Evolutionary conservation across 371 early-diverging fungal species (phyloP), one percentile per base, ranked within the genome.

Genomic region (Encephalitozoon hellem): DNA sequence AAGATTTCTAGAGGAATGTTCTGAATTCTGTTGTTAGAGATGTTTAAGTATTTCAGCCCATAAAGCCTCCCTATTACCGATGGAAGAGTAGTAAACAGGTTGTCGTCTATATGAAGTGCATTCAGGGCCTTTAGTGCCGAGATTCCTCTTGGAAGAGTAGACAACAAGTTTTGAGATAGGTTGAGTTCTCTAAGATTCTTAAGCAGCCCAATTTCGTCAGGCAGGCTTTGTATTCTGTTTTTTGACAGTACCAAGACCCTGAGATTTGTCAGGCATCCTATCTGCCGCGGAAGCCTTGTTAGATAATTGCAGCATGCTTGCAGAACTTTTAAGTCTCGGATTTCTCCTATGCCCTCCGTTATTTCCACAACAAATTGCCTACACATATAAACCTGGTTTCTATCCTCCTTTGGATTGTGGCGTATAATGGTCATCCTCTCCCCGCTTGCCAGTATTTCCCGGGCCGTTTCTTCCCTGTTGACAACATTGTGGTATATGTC

Each of bases 161-260:
- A 82, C 26, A 93, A 82, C 53, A 82, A 73, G 84, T 93, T 93
- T 52, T 87, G 77, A 23, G 88, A 86, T 6, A 91, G 75, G 82
- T 90, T 89, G 53, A 93, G 82, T 25, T 90, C 90, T 11, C 84
- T 86, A 8, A 93, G 86, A 47, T 88, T 87, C 5, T 87, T 76
- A 2, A 92, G 87, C 32, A 85, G 77, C 23, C 88, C 86, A 53
- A 93, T 86, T 1, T 90, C 88, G 15, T 88, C 88, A 0, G 93
- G 93, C 0, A 90, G 74, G 8, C 38, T 23, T 26, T 28, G 47
- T 12, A 87, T 71, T 67, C 70, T 59, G 71, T 85, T 85, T 47
- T 80, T 70, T 23, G 81, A 76, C n/a, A 85, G 51, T 71, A 77
- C 79, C 18, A 85, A 76, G 4, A 82, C 66, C 45, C 65, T 80